phyloP scores from a whole-genome alignment of 345 rosid genomes.

The Moricandia arvensis region DNA sequence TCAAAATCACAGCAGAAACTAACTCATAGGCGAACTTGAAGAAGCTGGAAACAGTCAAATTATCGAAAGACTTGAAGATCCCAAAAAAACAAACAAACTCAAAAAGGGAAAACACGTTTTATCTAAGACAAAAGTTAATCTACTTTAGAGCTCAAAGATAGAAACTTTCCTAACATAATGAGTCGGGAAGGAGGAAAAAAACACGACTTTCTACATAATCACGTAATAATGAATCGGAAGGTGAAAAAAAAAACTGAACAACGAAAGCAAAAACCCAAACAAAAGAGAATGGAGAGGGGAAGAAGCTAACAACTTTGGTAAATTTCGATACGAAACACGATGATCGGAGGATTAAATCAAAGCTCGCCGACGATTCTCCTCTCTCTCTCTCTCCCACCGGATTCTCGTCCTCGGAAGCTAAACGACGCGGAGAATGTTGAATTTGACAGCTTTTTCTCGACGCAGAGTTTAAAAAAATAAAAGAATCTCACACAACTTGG shows the following conservation, averaged over 20 bases:
- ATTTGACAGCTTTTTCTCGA: slow-evolving; percentile 38
- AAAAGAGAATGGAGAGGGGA: background rate
- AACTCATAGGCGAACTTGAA: background rate
- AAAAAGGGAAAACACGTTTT: background rate
- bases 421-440: slow-evolving; percentile 27
- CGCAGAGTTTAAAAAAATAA: slow-evolving; percentile 26
- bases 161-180: background rate
- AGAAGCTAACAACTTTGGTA: slow-evolving; percentile 21
- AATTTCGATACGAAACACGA: background rate
- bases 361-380: slow-evolving; percentile 3
- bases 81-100: slow-evolving; percentile 6
- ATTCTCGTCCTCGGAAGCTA: slow-evolving; percentile 18
- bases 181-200: no score
- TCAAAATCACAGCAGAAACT: background rate
- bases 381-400: background rate
- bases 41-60: background rate
- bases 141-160: slow-evolving; percentile 17
- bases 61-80: slow-evolving; percentile 23
- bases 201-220: no score
- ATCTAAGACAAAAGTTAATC: background rate
- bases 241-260: no score
- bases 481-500: background rate
- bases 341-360: slow-evolving; percentile 1
- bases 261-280: no score
- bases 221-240: no score